phyloP scores from a whole-genome alignment of 2,329 filamentous ascomycete species.

The Amphichorda felina region DNA sequence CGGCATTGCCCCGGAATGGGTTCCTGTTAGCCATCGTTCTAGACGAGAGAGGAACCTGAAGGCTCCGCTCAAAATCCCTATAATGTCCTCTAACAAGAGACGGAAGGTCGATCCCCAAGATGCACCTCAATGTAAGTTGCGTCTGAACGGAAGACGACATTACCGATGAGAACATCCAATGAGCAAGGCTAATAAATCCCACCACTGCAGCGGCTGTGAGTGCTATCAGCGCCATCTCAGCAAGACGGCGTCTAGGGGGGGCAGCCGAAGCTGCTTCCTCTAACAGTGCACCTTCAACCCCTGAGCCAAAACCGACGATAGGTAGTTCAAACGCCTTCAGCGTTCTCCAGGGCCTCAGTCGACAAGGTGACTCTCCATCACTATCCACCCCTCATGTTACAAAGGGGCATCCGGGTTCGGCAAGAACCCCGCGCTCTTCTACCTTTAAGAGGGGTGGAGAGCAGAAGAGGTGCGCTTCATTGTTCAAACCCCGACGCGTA shows the following conservation, averaged over 20 bases:
- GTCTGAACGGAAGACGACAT: not conserved
- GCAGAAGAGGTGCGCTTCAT: not conserved
- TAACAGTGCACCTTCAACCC: conserved; percentile 1
- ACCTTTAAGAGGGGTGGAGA: not conserved
- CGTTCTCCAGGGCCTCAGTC: conserved; percentile 4
- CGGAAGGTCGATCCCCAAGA: conserved; percentile 19
- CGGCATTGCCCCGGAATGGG: no score
- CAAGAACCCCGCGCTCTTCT: not conserved
- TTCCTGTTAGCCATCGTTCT: no score
- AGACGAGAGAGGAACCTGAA: no score
- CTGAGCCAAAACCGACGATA: not conserved
- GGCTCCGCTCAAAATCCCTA: not conserved
- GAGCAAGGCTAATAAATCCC: not conserved
- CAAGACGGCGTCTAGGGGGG: conserved; percentile 15
- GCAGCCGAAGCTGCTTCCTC: conserved; percentile 3
- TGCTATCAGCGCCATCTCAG: conserved; percentile 24
- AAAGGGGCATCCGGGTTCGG: not conserved
- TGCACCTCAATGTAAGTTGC: conserved; percentile 15
- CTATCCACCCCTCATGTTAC: not conserved
- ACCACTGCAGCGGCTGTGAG: conserved; percentile 12
- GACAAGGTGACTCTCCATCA: conserved; percentile 2
- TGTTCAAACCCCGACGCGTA: not conserved
- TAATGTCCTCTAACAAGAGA: conserved; percentile 6
- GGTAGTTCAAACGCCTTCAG: conserved; percentile 6
- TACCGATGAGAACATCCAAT: no score